Evolutionary conservation across 371 early-diverging fungal genomes (phyloP), one percentile per base, ranked within the genome.

Genomic region (Lichtheimia ornata): DNA sequence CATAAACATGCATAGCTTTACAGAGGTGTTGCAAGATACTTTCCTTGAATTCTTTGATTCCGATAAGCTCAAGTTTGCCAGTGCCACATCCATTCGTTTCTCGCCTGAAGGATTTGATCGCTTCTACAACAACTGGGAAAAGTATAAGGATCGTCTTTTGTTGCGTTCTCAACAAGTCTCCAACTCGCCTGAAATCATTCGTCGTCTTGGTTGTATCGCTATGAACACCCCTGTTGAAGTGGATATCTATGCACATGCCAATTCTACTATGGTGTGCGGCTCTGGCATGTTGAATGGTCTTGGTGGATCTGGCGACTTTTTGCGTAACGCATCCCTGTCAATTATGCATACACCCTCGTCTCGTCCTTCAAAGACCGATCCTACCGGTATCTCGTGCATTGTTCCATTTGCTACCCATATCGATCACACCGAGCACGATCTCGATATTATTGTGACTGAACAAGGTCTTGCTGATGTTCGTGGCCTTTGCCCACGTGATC

Each of bases 191-290:
- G 83, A 82, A 62, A 50, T 79, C 40, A 82, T 82, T 56, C 74
- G 83, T 58, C 70, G 83, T 60, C 69, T 82, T 27, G 83, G 83
- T 14, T 72, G 73, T 64, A 79, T 82, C 53, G 83, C 80, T 24
- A 82, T 82, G 83, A 82, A 82, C 56, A 82, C 80, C 1, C 80
- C 83, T 53, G 77, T 82, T 49, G 83, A 82, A 69, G 76, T 82
- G 44, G 83, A 82, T 59, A 82, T 82, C 44, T 82, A 82, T 42
- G 83, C 73, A 24, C 83, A 82, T 58, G 80, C 78, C 51, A 82
- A 82, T 60, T 82, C 80, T 0, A 82, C 80, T 28, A 65, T 77
- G 63, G 80, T 82, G 9, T 72, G 75, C 47, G 83, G 83, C 30
- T 79, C 80, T 50, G 80, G 73, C 56, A 82, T 82, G 83, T 61